These are phyloP conservation scores for Albatrellus ellisii DNA, from an alignment of 768 basidiomycete species.

Conservation along the genomic window DNA sequence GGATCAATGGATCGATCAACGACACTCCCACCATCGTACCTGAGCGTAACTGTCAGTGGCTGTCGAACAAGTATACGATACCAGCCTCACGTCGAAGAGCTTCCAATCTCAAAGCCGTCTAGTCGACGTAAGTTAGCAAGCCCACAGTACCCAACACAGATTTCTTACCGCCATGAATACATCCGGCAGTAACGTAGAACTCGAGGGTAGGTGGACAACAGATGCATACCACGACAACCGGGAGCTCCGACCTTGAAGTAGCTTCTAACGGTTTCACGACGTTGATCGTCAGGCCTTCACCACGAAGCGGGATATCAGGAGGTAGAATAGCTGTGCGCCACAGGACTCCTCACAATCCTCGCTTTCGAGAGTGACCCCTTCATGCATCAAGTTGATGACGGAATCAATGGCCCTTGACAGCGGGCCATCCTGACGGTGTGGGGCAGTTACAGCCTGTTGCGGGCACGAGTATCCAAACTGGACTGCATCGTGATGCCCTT, in stretches of 20 bases:
- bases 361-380: conserved; percentile 6
- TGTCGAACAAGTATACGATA: neutral
- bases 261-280: conserved; percentile 12
- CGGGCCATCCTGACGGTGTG: neutral
- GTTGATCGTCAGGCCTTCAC: conserved; percentile 17
- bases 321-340: neutral
- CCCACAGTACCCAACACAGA: neutral
- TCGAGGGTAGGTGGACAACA: neutral
- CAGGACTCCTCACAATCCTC: conserved; percentile 11
- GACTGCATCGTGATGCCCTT: conserved; percentile 11
- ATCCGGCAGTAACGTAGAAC: conserved; percentile 4
- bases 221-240: conserved; percentile 16
- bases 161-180: conserved; percentile 16
- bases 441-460: conserved; percentile 13
- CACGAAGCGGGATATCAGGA: neutral
- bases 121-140: neutral
- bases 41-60: neutral
- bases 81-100: conserved; percentile 4
- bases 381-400: conserved; percentile 5
- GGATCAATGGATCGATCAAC: conserved; percentile 16
- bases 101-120: conserved; percentile 8
- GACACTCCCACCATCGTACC: conserved; percentile 14
- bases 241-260: conserved; percentile 8
- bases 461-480: conserved; percentile 14
- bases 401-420: conserved; percentile 3